Base-by-base conservation (phyloP, 257 asterid genomes). In the Solanum piurae region DNA sequence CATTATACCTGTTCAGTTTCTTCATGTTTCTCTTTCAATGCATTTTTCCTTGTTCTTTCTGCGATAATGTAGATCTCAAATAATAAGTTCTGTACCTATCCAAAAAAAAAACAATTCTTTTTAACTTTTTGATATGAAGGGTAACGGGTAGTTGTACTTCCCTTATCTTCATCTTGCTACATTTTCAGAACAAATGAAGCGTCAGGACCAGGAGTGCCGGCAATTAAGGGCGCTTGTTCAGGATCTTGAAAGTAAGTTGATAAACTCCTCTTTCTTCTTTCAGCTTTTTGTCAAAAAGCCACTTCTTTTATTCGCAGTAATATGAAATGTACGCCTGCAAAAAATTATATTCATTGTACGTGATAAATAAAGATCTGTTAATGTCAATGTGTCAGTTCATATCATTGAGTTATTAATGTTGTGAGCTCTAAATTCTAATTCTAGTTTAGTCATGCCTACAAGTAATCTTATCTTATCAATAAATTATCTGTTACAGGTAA, bases 161-260 rank as follows among this genome's bases (percentile, higher is more conserved):
- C 74, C 88, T n/a, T 52, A 72, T 73, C 88, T 49, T 40, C 40
- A 49, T 86, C 77, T 29, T 90, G 89, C 87, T 89, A 87, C 75
- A 77, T 90, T 91, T 93, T 87, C 98, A 96, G 99, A 95, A 88
- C 95, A 91, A 87, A 92, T 77, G 92, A 94, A 91, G 89, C 98
- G 93, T 12, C 94, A 89, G 90, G 94, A 93, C 58, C 90, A 89
- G 91, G 98, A 95, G 88, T 96, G 99, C 90, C 86, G 91, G 85
- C 98, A 94, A 86, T 90, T 95, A 91, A 94, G 94, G 91, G 91
- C 91, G 42, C 99, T 96, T 88, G 98, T 96, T 91, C 98, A 96
- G 89, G 98, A 94, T 90, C 95, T 96, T 31, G 93, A 96, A 92
- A 92, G 99, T 96, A 94, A 92, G 95, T 89, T 75, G 86, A 66